phyloP scores from a whole-genome alignment of 176 grass and related monocot genomes.

The Melocanna baccifera region DNA sequence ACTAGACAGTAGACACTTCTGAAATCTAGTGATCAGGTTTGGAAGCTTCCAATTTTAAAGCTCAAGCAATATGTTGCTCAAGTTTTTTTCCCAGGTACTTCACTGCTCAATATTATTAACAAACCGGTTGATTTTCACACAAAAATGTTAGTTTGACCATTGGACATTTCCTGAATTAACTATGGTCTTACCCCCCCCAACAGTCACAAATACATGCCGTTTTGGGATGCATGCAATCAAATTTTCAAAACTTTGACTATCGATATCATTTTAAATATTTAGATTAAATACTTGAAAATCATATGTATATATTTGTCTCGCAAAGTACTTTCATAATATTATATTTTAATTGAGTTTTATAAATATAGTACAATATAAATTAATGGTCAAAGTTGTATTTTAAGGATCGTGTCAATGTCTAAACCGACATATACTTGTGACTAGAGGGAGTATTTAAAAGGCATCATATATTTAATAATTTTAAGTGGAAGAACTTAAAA shows the following conservation, averaged over 20 bases:
- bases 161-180: background rate
- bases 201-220: too few species aligned
- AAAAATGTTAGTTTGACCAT: background rate
- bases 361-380: too few species aligned
- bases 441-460: background rate
- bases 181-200: background rate
- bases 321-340: too few species aligned
- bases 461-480: background rate
- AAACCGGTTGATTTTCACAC: background rate
- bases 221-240: too few species aligned
- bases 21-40: background rate
- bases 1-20: background rate
- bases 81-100: background rate
- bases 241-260: too few species aligned
- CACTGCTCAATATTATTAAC: conserved; percentile 4
- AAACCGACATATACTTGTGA: too few species aligned
- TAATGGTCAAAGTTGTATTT: too few species aligned
- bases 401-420: too few species aligned
- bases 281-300: too few species aligned
- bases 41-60: background rate
- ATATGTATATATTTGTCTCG: too few species aligned
- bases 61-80: conserved; percentile 5
- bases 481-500: background rate
- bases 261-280: too few species aligned
- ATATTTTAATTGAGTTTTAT: too few species aligned